These are phyloP conservation scores for Vitis hybrid DNA, from an alignment of 177 flowering plant genomes.

Conservation along the genomic window DNA sequence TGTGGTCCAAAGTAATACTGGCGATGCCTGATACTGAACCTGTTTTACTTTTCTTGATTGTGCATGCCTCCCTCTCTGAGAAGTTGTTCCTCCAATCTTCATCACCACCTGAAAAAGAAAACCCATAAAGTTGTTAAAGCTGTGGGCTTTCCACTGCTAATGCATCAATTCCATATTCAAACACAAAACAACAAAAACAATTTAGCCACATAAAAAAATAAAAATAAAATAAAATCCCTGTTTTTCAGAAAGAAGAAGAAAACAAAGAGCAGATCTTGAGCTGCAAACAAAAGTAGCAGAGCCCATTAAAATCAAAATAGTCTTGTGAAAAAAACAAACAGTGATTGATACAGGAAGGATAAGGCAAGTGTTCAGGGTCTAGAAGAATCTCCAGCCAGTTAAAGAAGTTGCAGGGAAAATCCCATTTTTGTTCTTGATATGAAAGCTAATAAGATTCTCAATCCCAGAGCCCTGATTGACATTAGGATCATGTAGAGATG, in stretches of 20 bases:
- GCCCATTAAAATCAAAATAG: slow-evolving; percentile 11
- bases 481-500: slow-evolving; percentile 1
- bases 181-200: slow-evolving; percentile 16
- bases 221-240: not conserved
- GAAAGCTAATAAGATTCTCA: slow-evolving; percentile 14
- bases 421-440: slow-evolving; percentile 14
- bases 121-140: slow-evolving; percentile 50
- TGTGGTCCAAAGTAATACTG: slow-evolving; percentile 50
- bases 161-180: slow-evolving; percentile 28
- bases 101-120: slow-evolving; percentile 78
- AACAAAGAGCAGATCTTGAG: slow-evolving; percentile 21
- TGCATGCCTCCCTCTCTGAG: slow-evolving; percentile 67
- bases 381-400: slow-evolving; percentile 13
- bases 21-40: slow-evolving; percentile 49
- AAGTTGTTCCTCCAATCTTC: slow-evolving; percentile 77
- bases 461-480: slow-evolving; percentile 11
- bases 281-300: slow-evolving; percentile 15
- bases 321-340: slow-evolving; percentile 6
- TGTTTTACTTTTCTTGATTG: slow-evolving; percentile 91
- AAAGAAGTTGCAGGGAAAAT: slow-evolving; percentile 13
- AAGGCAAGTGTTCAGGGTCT: slow-evolving; percentile 9
- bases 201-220: not conserved
- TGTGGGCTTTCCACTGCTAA: slow-evolving; percentile 26
- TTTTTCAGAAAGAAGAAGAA: slow-evolving; percentile 19
- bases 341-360: slow-evolving; percentile 7